These are phyloP conservation scores for Dendrocalamus latiflorus DNA, from an alignment of 202 grass and related monocot species.

Conservation along the genomic window DNA sequence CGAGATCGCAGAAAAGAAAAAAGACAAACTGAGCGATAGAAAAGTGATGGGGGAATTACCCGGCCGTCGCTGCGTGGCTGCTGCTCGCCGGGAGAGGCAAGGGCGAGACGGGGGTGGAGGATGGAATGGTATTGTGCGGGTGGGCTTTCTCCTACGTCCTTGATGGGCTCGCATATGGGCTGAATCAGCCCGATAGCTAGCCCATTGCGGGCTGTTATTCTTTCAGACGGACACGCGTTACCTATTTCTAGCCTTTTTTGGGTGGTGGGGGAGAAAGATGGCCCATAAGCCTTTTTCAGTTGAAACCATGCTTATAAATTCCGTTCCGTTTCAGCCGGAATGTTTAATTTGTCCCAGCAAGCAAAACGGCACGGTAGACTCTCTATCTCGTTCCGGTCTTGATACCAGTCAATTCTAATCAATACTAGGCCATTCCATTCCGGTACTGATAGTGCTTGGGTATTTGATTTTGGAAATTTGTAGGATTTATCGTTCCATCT, in stretches of 20 bases:
- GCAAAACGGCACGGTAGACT: too few species aligned
- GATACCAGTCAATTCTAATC: too few species aligned
- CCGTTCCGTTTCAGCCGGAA: too few species aligned
- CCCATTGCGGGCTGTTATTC: background rate
- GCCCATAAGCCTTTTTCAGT: background rate
- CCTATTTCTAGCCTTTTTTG: background rate
- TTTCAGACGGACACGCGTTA: background rate
- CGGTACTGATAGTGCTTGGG: too few species aligned
- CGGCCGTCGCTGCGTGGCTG: background rate
- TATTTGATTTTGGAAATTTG: too few species aligned
- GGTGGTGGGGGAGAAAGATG: background rate
- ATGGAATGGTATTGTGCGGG: background rate
- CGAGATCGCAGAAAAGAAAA: background rate
- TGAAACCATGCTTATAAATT: too few species aligned
- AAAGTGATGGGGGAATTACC: background rate
- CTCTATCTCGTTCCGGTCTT: too few species aligned
- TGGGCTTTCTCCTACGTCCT: background rate
- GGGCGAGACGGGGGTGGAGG: background rate
- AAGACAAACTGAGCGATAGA: background rate
- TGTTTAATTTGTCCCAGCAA: too few species aligned
- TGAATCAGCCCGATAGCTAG: background rate
- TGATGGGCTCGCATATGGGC: background rate
- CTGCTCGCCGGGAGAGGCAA: background rate
- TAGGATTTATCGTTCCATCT: too few species aligned
- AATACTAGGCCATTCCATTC: too few species aligned